Base-by-base conservation (phyloP, 2,329 filamentous ascomycete genomes). In the Dichotomopilus funicola region DNA sequence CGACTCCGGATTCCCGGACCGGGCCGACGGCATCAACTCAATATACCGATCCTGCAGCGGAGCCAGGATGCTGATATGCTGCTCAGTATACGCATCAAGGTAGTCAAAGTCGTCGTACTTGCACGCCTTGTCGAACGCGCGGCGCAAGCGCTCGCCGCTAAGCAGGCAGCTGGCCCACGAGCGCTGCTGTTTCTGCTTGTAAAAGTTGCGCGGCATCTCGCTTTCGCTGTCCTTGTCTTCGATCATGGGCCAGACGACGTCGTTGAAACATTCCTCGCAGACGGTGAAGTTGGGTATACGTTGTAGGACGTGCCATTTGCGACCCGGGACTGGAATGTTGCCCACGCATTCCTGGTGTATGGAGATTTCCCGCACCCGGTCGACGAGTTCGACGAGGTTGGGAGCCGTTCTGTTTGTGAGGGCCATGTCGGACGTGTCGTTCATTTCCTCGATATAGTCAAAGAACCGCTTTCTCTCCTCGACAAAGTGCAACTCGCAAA, bases 261-360 rank as follows among this genome's bases (percentile, higher is more conserved):
- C 84, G 12, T 89, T 81, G 67, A 88, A 96, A 69, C 91, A 97
- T 69, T 92, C 89, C 61, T 88, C 83, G 70, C 91, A 97, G 4
- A 95, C 86, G 0, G 87, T 90, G 64, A 96, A 83, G 48, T 91
- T 81, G 0, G 87, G 88, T 0, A 95, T 73, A 11, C 81, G 76
- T 0, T 87, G 82, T 68, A 95, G 89, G 54, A 81, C 84, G 68
- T 95, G 85, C 91, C 91, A 96, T 41, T 78, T 74, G 10, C 77
- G 79, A 53, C 82, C 78, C n/a, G 75, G 69, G 2, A 87, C 71
- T 4, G 82, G 76, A n/a, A 76, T 79, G 66, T 88, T 83, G 37
- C 82, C 78, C 19, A 75, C 74, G 66, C 89, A 95, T 66, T 89
- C 82, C 3, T 79, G 75, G 34, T 82, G 70, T 4, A 73, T 70